Conservation (phyloP, 148 eudicot species). For the Heliosperma pusillum region DNA sequence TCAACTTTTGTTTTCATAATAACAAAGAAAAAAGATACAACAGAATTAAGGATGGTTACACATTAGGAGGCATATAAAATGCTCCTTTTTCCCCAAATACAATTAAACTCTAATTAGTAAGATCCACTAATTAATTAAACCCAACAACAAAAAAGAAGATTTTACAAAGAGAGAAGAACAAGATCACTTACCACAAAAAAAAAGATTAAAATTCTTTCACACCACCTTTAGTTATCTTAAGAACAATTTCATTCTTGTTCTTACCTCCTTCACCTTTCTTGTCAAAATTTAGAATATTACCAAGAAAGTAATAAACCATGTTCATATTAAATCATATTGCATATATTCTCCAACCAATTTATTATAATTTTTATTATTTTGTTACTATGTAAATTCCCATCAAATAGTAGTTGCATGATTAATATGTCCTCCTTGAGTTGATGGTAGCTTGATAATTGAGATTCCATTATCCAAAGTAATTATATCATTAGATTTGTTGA, state of each 20-base stretch:
- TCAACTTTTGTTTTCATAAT: background rate
- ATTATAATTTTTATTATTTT: background rate
- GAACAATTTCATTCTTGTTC: background rate
- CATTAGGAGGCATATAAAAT: conserved; percentile 17
- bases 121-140: conserved; percentile 13
- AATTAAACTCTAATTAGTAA: conserved; percentile 20
- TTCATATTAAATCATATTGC: conserved; percentile 17
- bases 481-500: conserved; percentile 16
- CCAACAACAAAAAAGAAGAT: background rate
- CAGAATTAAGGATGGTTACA: conserved; percentile 14
- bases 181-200: background rate
- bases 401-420: background rate
- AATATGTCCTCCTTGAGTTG: conserved; percentile 10
- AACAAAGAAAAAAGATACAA: background rate
- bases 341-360: conserved; percentile 21
- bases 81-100: conserved; percentile 16
- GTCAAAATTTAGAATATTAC: conserved; percentile 26
- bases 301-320: conserved; percentile 17
- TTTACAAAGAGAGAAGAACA: background rate
- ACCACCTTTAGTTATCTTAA: background rate
- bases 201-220: conserved; percentile 13
- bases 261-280: background rate
- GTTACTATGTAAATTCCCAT: background rate
- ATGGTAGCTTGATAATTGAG: conserved; percentile 25
- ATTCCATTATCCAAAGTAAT: conserved; percentile 15